A percentile compares a stretch with the other conserved stretches of the same genome.
Evolutionary conservation across 169 alveolate species (phyloP).

Genomic region (Amoebophrya sp.): DNA sequence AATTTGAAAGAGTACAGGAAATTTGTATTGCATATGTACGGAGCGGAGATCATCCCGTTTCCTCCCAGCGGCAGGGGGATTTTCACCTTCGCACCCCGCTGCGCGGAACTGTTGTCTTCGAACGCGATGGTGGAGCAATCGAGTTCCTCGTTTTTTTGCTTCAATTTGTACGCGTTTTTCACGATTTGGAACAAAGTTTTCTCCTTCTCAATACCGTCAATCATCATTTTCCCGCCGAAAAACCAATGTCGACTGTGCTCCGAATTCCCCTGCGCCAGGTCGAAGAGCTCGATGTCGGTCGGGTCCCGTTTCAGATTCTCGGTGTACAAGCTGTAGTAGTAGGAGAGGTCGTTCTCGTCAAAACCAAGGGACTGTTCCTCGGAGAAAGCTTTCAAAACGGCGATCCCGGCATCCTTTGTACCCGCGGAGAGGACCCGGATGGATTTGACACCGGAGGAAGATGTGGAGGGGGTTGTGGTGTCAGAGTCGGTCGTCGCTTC

Average conservation of each 20-base stretch:
- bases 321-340: slow-evolving; percentile 44
- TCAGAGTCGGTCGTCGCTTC: neutral
- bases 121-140: slow-evolving; percentile 44
- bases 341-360: slow-evolving; percentile 46
- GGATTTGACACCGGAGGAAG: neutral
- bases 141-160: neutral
- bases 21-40: no score
- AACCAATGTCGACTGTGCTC: slow-evolving; percentile 53
- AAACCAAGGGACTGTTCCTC: slow-evolving; percentile 31
- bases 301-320: slow-evolving; percentile 54
- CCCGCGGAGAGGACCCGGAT: neutral
- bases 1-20: no score
- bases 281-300: slow-evolving; percentile 53
- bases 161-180: neutral
- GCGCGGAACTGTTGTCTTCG: slow-evolving; percentile 51
- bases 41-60: neutral
- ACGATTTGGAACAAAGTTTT: slow-evolving; percentile 35
- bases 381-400: slow-evolving; percentile 5
- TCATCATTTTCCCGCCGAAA: slow-evolving; percentile 52
- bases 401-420: neutral
- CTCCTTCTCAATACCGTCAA: slow-evolving; percentile 40
- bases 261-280: slow-evolving; percentile 55
- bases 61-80: slow-evolving; percentile 7
- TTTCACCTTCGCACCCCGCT: slow-evolving; percentile 20
- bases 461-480: neutral